Evolutionary conservation across 2,329 filamentous ascomycete genomes (phyloP), one percentile per base, ranked within the genome.

Genomic region (Aspergillus sp.): DNA sequence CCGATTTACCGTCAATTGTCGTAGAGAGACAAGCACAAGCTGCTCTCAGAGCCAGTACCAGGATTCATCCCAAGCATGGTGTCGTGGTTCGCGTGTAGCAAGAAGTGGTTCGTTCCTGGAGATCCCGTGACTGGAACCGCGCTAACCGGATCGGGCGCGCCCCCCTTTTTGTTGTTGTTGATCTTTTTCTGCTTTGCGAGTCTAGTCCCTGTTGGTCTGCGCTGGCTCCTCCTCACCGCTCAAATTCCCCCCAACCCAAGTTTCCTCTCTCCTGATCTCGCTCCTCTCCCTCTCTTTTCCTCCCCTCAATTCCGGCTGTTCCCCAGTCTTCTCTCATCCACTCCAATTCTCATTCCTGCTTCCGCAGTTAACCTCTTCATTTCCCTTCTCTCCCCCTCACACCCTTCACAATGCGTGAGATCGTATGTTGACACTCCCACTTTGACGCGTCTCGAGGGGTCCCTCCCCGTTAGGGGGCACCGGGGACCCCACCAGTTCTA

Each of bases 351-450:
- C 27, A 39, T 53, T 53, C 20, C 56, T 42, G 20, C 60, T 52
- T 57, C 63, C 53, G 62, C 56, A 61, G 61, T 47, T 50, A 44
- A 54, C 44, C 58, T 33, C 54, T 64, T 60, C 59, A 51, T 48
- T 39, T 55, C 54, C 59, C 41, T 60, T 54, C 57, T 56, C 37
- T 27, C 54, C 51, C 20, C 51, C 56, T 51, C 58, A 46, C 62
- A 46, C 61, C 64, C 69, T 70, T 71, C 84, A 88, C 80, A 67
- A 89, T 89, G 86, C 86, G 86, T 86, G 86, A 89, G 82, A 89
- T 89, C 75, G 86, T 89, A 81, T 79, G 86, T 86, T 68, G 44
- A 57, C 34, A 54, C 50, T 37, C 44, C 49, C 41, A 34, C 47
- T 51, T 60, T 60, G 66, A 76, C 74, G 73, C 75, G 75, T 77